Base-by-base conservation (phyloP, 179 eudicot genomes). In the Nepenthes alata region DNA sequence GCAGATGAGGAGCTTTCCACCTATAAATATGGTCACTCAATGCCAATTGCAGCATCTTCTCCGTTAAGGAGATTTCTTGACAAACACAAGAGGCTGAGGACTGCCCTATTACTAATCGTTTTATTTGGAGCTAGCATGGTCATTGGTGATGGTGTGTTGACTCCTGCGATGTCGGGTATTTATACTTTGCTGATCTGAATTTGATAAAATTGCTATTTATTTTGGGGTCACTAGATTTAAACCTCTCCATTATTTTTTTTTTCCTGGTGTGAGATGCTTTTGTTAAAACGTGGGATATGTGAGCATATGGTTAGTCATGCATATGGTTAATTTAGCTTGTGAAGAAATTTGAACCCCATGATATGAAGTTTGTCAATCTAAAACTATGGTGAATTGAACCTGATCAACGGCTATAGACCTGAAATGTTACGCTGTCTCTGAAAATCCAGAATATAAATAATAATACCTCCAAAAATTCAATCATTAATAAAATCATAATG, bases 121-220 rank as follows among this genome's bases (percentile, higher is more conserved):
- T 74, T 79, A 11, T 69, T 76, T 38, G 86, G 86, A 39, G 75
- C 79, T 58, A 74, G 83, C 76, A 81, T 76, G 83, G 79, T 79
- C 11, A 69, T 81, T 53, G 83, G 86, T 5, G 86, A 81, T 61
- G 83, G 86, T 38, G 72, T 81, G 52, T 70, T 81, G 16, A 81
- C 81, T 35, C 86, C 86, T 13, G 74, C 86, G 63, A 81, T 81
- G 57, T 81, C 86, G 25, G 86, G 86, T 81, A 68, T 25, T 25
- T 25, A 49, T 49, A 25, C 25, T 25, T 25, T 25, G 25, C 25
- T 25, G 25, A 25, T 25, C 25, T 25, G 25, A 38, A 37, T 45
- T 47, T 52, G 11, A 37, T 38, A 15, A 16, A 9, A 16, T 47
- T 25, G 38, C 4, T 13, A 38, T 48, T 59, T 25, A 14, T 39